Evolutionary conservation across 257 asterid species (phyloP).

Genomic region (Solanum infundibuliforme): DNA sequence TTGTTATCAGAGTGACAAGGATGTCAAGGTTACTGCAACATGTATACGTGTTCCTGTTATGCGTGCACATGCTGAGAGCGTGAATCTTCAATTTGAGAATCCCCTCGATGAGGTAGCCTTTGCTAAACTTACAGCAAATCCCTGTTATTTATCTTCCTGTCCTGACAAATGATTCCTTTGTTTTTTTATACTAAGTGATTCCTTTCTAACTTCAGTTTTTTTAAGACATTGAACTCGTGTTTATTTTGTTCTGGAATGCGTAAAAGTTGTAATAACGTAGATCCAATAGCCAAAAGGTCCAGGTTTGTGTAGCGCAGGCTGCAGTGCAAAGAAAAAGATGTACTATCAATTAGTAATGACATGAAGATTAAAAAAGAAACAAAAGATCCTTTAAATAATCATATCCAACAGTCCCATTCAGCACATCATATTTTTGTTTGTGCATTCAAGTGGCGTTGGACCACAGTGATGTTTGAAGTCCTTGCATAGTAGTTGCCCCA

Average conservation of each 20-base stretch:
- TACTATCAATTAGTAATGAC: not conserved
- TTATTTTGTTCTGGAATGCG: not conserved
- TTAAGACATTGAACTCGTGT: not conserved
- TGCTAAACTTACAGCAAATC: not conserved
- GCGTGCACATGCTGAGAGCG: conserved; percentile 99
- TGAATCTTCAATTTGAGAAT: conserved; percentile 85
- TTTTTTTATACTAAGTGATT: not conserved
- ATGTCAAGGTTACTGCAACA: conserved; percentile 86
- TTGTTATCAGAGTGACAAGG: conserved; percentile 39
- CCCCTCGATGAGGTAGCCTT: conserved; percentile 74
- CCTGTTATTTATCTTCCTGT: not conserved
- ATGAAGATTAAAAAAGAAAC: not conserved
- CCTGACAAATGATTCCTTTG: not conserved
- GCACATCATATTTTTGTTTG: not conserved
- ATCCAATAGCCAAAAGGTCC: not conserved
- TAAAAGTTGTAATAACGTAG: not conserved
- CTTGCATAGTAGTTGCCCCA: not conserved
- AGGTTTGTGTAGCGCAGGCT: not conserved
- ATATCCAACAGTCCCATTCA: not conserved
- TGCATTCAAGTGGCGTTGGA: not conserved
- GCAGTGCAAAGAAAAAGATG: not conserved
- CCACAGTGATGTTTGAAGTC: not conserved
- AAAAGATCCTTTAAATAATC: not conserved
- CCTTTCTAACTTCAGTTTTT: not conserved
- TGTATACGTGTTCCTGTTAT: conserved; percentile 94